These are phyloP conservation scores for Backusella circina DNA, from an alignment of 192 early-diverging fungal genomes.

Conservation along the genomic window DNA sequence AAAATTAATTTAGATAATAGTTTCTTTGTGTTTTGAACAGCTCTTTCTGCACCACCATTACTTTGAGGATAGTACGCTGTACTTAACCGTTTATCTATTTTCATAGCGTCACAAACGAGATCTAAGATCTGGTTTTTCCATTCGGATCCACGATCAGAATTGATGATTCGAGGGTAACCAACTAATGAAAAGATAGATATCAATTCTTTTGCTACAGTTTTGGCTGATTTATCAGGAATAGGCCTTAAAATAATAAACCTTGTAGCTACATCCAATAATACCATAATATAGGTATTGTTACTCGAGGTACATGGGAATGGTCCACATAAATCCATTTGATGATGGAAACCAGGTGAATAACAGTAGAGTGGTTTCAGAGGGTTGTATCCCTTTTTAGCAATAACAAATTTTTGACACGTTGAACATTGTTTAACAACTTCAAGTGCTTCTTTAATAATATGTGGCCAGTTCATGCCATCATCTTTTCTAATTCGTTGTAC, in stretches of 20 bases:
- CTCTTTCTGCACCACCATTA: not conserved
- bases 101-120: not conserved
- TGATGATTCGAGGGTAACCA: not conserved
- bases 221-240: not conserved
- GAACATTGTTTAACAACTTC: not conserved
- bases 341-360: too few species aligned
- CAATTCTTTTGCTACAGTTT: not conserved
- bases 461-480: not conserved
- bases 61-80: not conserved
- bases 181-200: not conserved
- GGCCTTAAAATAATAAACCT: not conserved
- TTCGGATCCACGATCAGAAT: not conserved
- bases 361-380: too few species aligned
- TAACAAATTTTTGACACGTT: not conserved
- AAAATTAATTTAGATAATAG: not conserved
- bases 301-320: not conserved
- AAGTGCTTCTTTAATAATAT: not conserved
- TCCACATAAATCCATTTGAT: too few species aligned
- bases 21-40: not conserved
- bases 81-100: not conserved
- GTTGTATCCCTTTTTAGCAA: too few species aligned
- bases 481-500: not conserved
- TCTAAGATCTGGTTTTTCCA: not conserved
- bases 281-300: not conserved
- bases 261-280: not conserved